A percentile compares a stretch with the other conserved stretches of the same genome.
phyloP scores from a whole-genome alignment of 805 yeast species.

The Wickerhamiella nectarea region DNA sequence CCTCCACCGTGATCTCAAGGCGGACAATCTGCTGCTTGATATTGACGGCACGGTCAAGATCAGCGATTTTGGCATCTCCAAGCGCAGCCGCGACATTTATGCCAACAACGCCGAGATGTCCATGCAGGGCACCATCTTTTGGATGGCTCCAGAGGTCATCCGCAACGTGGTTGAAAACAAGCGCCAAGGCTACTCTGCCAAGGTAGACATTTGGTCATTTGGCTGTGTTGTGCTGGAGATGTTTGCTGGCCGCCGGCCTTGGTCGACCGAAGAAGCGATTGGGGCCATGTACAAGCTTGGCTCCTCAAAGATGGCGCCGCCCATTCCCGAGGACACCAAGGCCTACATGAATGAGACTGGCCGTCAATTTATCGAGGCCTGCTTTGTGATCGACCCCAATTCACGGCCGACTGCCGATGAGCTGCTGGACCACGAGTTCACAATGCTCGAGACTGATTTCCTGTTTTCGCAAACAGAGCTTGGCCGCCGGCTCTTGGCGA shows the following conservation, averaged over 20 bases:
- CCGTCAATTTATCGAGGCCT: constrained; percentile 52
- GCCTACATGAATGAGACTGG: constrained; percentile 53
- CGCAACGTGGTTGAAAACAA: constrained; percentile 61
- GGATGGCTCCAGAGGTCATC: constrained; percentile 99
- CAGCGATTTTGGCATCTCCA: constrained; percentile 93
- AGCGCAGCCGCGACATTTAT: constrained; percentile 70
- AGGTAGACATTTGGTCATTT: constrained; percentile 94
- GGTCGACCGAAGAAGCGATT: constrained; percentile 91
- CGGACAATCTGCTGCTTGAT: constrained; percentile 80
- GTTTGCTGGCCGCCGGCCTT: constrained; percentile 95
- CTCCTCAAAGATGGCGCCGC: constrained; percentile 79
- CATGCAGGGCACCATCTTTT: constrained; percentile 95
- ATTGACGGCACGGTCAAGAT: constrained; percentile 89
- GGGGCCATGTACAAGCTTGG: constrained; percentile 88
- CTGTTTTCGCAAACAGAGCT: constrained; percentile 15
- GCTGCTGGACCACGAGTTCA: constrained; percentile 16
- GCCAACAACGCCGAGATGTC: constrained; percentile 90
- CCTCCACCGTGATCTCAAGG: constrained; percentile 85
- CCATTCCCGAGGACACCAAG: constrained; percentile 80
- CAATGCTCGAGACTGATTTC: constrained; percentile 12
- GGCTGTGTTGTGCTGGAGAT: constrained; percentile 96
- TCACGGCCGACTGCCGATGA: constrained; percentile 67
- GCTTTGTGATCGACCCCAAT: constrained; percentile 71
- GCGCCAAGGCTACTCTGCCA: constrained; percentile 90
- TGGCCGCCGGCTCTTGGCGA: constrained; percentile 10